phyloP scores from a whole-genome alignment of 345 rosid genomes.

The Populus simonii region DNA sequence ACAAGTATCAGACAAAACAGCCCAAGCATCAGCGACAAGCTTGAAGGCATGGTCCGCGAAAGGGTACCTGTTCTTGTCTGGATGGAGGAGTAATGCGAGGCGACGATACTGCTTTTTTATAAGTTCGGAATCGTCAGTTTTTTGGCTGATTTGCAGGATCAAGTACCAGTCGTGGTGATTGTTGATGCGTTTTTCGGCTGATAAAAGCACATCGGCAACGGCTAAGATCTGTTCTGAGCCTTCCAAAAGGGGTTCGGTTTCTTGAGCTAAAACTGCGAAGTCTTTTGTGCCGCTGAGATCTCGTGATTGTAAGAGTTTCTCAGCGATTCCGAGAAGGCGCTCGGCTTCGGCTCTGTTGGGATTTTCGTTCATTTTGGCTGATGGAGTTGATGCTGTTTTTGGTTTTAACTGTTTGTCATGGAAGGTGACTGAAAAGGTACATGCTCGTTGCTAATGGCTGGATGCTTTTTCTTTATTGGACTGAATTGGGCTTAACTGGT shows the following conservation, averaged over 20 bases:
- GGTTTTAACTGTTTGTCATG: not conserved
- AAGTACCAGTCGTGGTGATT: slow-evolving; percentile 76
- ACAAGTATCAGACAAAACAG: slow-evolving; percentile 52
- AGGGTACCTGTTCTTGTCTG: slow-evolving; percentile 74
- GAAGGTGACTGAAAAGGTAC: not conserved
- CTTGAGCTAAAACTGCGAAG: slow-evolving; percentile 78
- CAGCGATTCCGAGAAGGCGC: slow-evolving; percentile 81
- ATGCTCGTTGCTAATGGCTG: not conserved
- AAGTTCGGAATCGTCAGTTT: slow-evolving; percentile 53
- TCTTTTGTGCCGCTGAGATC: slow-evolving; percentile 73
- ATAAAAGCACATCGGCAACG: slow-evolving; percentile 65
- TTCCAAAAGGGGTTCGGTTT: slow-evolving; percentile 75
- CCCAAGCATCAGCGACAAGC: slow-evolving; percentile 83
- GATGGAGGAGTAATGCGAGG: slow-evolving; percentile 82
- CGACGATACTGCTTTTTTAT: slow-evolving; percentile 80
- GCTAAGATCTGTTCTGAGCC: slow-evolving; percentile 92
- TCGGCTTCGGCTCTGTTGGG: slow-evolving; percentile 60
- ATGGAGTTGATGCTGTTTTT: too few relatives aligned
- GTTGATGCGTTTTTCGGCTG: slow-evolving; percentile 58
- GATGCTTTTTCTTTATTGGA: not conserved
- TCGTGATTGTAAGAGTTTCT: slow-evolving; percentile 62
- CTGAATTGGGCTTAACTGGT: not conserved
- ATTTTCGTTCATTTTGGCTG: slow-evolving; percentile 46
- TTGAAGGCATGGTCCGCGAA: slow-evolving; percentile 77
- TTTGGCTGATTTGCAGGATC: slow-evolving; percentile 62